Conservation (phyloP, 257 asterid species). For the Prunella vulgaris region DNA sequence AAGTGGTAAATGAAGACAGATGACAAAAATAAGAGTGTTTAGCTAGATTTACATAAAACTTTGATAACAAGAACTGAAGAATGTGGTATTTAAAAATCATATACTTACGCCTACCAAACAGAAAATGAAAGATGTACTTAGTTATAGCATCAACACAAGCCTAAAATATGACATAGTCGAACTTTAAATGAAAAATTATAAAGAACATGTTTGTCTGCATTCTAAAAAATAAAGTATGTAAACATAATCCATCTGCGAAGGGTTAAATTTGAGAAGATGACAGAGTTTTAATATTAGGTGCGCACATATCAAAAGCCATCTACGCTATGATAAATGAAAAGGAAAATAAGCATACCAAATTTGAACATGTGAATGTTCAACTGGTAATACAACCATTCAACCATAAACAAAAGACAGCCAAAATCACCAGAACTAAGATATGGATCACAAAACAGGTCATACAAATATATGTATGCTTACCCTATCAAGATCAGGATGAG, state of each 20-base stretch:
- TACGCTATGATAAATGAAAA: no score
- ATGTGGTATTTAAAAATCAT: neutral
- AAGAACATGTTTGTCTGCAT: no score
- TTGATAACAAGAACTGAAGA: neutral
- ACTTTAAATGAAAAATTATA: no score
- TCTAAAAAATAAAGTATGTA: no score
- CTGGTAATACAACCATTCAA: neutral
- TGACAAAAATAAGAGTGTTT: no score
- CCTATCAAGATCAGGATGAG: slow-evolving; percentile 84
- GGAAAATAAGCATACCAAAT: no score
- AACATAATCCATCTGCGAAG: no score
- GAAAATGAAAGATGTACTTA: neutral
- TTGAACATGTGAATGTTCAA: neutral
- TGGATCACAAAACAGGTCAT: neutral
- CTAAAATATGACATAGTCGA: neutral
- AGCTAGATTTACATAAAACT: no score
- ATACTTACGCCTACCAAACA: neutral
- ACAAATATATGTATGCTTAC: slow-evolving; percentile 29
- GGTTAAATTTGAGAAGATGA: no score
- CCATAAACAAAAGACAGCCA: neutral
- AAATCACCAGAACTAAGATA: neutral
- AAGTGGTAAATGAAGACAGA: no score
- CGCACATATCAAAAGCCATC: no score
- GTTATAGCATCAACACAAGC: neutral
- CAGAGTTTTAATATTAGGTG: no score